Base-by-base conservation (phyloP, 306 rosid genomes). In the Rosa lucieae region DNA sequence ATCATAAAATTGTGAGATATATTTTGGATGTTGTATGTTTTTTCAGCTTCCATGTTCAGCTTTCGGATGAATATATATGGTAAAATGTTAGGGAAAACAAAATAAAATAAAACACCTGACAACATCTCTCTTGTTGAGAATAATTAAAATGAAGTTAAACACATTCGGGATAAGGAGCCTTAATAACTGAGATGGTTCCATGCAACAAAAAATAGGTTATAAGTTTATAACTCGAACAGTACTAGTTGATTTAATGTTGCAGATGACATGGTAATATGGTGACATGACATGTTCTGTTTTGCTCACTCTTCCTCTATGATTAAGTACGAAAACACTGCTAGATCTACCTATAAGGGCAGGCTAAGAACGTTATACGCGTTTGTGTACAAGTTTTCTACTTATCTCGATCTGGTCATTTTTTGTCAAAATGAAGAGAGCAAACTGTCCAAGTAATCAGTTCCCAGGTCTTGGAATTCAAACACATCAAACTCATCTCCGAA, bases 401-500 rank as follows among this genome's bases (percentile, higher is more conserved):
- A 55, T 53, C 59, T 53, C 63, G 5, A 56, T 63, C 70, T 29
- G 70, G 40, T 65, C 70, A 13, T 59, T 32, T 32, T 62, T 42
- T 61, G 68, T 92, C 89, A 92, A 80, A 85, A 78, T 62, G 92
- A 83, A 79, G 97, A 87, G 70, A 92, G 68, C 85, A 94, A 90
- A 82, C 75, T 88, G 73, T 94, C 98, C 90, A 94, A 87, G 42
- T 82, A 90, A 77, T 90, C 98, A 88, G 81, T 92, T 77, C 98
- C 98, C 74, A 92, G 70, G 75, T 94, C 98, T 79, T 90, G 92
- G 80, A 94, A 92, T 81, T 84, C 97, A 73, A 94, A 58, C 42
- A 82, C 91, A 83, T 85, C 92, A 17, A 75, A 70, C 67, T 88
- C 88, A 78, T 82, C 42, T 13, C 49, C 85, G 13, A 83, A 39